phyloP scores from a whole-genome alignment of 805 yeast species.

The Myxozyma mucilagina region DNA sequence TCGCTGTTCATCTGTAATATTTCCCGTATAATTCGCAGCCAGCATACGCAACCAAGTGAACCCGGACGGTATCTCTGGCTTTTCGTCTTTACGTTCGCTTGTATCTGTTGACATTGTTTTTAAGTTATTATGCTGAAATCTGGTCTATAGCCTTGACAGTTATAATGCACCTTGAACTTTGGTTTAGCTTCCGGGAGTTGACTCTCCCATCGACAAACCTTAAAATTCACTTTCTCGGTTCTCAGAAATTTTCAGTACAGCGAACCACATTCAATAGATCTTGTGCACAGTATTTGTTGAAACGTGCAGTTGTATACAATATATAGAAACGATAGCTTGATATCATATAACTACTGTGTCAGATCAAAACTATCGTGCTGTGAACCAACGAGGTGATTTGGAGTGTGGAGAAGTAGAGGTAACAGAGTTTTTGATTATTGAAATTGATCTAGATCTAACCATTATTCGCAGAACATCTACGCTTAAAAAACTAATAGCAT shows the following conservation, averaged over 20 bases:
- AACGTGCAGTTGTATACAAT: neutral
- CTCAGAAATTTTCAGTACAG: neutral
- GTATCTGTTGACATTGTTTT: neutral
- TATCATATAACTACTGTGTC: neutral
- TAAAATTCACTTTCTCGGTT: neutral
- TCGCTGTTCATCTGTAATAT: slow-evolving; percentile 17
- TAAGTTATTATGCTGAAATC: neutral
- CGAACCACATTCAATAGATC: too few species aligned
- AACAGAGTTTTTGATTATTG: too few species aligned
- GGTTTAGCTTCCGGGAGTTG: neutral
- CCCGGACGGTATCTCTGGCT: slow-evolving; percentile 22
- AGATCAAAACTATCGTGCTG: too few species aligned
- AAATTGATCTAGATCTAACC: too few species aligned
- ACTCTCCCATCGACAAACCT: slow-evolving; percentile 1
- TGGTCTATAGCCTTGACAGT: too few species aligned
- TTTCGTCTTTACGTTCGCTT: neutral
- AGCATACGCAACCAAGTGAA: slow-evolving; percentile 25
- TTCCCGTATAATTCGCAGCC: slow-evolving; percentile 22
- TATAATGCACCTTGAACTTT: too few species aligned
- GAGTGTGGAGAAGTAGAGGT: too few species aligned
- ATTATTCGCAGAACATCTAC: too few species aligned
- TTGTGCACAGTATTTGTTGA: too few species aligned
- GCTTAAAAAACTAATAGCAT: too few species aligned
- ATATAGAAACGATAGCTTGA: neutral
- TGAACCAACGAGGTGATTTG: too few species aligned